phyloP scores from a whole-genome alignment of 768 basidiomycete species.

The Lenzites betulinus region DNA sequence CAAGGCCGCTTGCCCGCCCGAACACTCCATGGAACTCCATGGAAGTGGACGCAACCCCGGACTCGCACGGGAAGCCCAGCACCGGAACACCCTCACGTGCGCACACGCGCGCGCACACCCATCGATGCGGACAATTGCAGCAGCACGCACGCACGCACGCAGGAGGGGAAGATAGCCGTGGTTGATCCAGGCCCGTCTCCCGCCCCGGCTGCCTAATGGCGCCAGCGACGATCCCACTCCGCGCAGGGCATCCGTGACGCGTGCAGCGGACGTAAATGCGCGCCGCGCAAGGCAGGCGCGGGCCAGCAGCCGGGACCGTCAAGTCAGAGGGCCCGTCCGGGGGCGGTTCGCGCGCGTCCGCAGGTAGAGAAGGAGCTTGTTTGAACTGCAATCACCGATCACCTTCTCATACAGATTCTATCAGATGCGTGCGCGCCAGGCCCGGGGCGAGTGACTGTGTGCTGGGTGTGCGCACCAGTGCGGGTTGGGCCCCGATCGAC shows the following conservation, averaged over 20 bases:
- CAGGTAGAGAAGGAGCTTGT: slow-evolving; percentile 16
- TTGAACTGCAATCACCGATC: slow-evolving; percentile 25
- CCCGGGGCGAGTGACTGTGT: not conserved
- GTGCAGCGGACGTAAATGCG: too few relatives aligned
- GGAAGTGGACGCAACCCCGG: not conserved
- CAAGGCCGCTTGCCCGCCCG: too few relatives aligned
- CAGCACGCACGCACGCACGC: too few relatives aligned
- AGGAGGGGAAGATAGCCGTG: slow-evolving; percentile 15
- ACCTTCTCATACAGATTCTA: slow-evolving; percentile 27
- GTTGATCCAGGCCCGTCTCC: slow-evolving; percentile 7
- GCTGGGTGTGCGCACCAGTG: not conserved
- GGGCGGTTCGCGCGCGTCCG: slow-evolving; percentile 3
- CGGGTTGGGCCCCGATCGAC: slow-evolving; percentile 12
- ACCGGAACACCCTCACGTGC: slow-evolving; percentile 1
- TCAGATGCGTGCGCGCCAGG: slow-evolving; percentile 14
- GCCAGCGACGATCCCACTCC: slow-evolving; percentile 16
- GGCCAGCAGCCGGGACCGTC: slow-evolving; percentile 6
- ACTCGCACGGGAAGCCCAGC: not conserved
- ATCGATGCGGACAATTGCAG: slow-evolving; percentile 3
- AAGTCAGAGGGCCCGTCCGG: slow-evolving; percentile 16
- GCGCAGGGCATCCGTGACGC: not conserved
- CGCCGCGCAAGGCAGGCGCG: slow-evolving; percentile 1
- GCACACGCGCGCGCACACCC: not conserved
- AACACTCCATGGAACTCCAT: not conserved
- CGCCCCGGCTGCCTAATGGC: slow-evolving; percentile 12